Evolutionary conservation across 257 asterid genomes (phyloP), one percentile per base, ranked within the genome.

Genomic region (Vinca minor): DNA sequence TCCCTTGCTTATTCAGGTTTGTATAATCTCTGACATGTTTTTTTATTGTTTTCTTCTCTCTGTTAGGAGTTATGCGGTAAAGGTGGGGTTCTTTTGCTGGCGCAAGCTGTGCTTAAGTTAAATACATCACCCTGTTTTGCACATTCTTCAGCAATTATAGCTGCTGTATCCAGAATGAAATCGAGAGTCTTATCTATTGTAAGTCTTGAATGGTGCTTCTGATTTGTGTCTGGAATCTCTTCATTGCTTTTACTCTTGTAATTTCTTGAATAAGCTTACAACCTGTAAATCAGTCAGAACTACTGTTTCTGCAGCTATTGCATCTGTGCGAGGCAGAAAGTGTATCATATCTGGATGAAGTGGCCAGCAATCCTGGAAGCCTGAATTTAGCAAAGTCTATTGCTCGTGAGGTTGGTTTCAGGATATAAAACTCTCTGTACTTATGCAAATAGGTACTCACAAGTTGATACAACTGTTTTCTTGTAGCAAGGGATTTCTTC

Each of bases 291-390:
- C 63, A 72, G 68, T 52, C 59, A 65, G 47, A 41, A 53, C 52
- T 41, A 47, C 36, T 67, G 8, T 63, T 58, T 67, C 36, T 81
- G 87, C 94, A 93, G 99, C 88, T 93, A 57, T 74, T 86, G 86
- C 77, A 83, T 78, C 99, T 93, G 25, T 93, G 97, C 46, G 99
- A 93, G 80, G 88, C 95, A 13, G 99, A 93, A 75, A 83, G 80
- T 60, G 85, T 84, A 4, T 89, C 99, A 67, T 93, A 89, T 82
- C 83, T 93, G 82, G 99, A 93, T 65, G 99, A 89, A 81, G 96
- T 89, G 65, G 90, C 96, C 71, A 84, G 90, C 77, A 81, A 77
- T 61, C 77, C 80, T 39, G 68, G 73, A 72, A 79, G 92, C 82
- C 89, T 79, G 84, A 77, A 75, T 63, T 73, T 89, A 85, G 91